Percentiles rank a stretch among this genome's conserved stretches.
phyloP scores from a whole-genome alignment of 192 early-diverging fungal genomes.

The Linnemannia zychae region DNA sequence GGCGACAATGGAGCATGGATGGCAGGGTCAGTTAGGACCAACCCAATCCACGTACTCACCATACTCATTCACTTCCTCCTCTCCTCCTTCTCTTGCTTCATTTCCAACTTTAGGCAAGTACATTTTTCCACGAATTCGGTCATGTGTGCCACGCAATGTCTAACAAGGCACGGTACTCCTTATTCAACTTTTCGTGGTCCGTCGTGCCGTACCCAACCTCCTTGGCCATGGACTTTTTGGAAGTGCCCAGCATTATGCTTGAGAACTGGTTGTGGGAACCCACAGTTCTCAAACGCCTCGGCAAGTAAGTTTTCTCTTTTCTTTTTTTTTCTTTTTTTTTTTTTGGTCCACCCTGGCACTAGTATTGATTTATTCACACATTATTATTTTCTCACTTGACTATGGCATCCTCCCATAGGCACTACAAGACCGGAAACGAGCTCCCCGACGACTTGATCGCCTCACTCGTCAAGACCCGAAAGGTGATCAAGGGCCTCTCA shows the following conservation, averaged over 20 bases:
- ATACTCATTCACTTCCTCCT: background rate
- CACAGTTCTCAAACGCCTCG: slow-evolving; percentile 60
- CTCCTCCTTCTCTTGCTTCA: background rate
- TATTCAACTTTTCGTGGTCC: slow-evolving; percentile 84
- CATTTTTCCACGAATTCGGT: slow-evolving; percentile 91
- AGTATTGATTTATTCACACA: background rate
- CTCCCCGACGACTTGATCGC: slow-evolving; percentile 80
- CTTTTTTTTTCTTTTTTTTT: background rate
- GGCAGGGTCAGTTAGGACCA: too few species aligned
- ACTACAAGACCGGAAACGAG: slow-evolving; percentile 79
- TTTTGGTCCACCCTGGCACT: background rate
- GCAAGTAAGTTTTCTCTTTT: slow-evolving; percentile 12
- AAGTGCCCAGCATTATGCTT: slow-evolving; percentile 92
- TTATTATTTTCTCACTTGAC: background rate
- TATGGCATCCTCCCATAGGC: slow-evolving; percentile 63
- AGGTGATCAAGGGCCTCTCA: slow-evolving; percentile 80
- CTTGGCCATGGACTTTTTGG: slow-evolving; percentile 88
- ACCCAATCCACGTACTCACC: too few species aligned
- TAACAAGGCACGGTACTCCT: slow-evolving; percentile 55
- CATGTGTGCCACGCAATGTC: slow-evolving; percentile 63
- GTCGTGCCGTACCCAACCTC: slow-evolving; percentile 82
- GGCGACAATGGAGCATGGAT: too few species aligned
- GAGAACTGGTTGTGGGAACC: slow-evolving; percentile 88
- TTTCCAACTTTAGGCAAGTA: slow-evolving; percentile 43
- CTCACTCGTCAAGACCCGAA: slow-evolving; percentile 77